phyloP scores from a whole-genome alignment of 495 filamentous ascomycete species.

The Penicillium argentinense region DNA sequence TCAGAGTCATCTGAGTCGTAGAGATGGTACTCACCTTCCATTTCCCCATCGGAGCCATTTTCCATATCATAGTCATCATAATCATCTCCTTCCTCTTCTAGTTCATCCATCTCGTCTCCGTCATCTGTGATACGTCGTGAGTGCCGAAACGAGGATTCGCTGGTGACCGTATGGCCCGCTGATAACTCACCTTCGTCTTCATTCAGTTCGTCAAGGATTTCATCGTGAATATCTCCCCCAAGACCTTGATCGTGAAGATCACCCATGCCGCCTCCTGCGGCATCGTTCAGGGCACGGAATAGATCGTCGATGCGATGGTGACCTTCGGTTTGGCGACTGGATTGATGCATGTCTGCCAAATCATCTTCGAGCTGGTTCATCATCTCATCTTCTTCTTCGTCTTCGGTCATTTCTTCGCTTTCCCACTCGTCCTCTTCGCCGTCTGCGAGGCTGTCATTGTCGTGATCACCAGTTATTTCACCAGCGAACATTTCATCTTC shows the following conservation, averaged over 20 bases:
- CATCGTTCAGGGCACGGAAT: constrained; percentile 45
- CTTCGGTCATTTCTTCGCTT: constrained; percentile 55
- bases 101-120: constrained; percentile 55
- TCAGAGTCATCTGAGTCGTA: too few relatives aligned
- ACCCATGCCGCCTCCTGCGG: constrained; percentile 36
- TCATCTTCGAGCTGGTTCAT: constrained; percentile 50
- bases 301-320: constrained; percentile 49
- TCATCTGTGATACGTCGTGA: constrained; percentile 26
- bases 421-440: constrained; percentile 62
- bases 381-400: constrained; percentile 56
- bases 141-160: too few relatives aligned
- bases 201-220: constrained; percentile 65
- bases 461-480: constrained; percentile 62
- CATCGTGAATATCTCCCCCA: constrained; percentile 43
- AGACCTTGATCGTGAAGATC: constrained; percentile 38
- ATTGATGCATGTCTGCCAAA: constrained; percentile 64
- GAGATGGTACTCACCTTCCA: constrained; percentile 45
- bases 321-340: constrained; percentile 59
- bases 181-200: constrained; percentile 70
- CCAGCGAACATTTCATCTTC: constrained; percentile 53
- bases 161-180: too few relatives aligned
- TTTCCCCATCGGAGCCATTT: constrained; percentile 43
- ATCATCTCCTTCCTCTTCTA: constrained; percentile 51
- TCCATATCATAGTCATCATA: constrained; percentile 42
- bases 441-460: constrained; percentile 60